Conservation (phyloP, 1,139 yeast species). For the Pichia sp. region DNA sequence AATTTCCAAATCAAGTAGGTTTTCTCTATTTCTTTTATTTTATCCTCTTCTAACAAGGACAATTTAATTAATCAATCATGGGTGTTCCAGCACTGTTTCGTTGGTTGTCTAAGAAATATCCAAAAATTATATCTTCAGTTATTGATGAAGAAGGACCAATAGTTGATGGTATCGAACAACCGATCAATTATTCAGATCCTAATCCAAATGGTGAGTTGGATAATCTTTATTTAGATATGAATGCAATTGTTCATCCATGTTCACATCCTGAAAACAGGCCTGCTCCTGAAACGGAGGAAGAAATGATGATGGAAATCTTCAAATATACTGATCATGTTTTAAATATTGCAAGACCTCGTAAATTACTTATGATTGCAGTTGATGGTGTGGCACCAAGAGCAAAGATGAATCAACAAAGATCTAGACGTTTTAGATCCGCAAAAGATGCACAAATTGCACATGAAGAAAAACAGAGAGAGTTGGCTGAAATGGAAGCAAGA, state of each 20-base stretch:
- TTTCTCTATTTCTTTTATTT: no score
- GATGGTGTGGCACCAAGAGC: conserved; percentile 99
- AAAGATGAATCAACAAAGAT: conserved; percentile 96
- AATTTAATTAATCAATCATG: conserved; percentile 27
- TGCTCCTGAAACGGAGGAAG: conserved; percentile 90
- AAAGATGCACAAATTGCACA: conserved; percentile 74
- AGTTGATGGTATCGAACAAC: conserved; percentile 54
- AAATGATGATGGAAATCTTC: conserved; percentile 87
- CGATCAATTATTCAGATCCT: conserved; percentile 63
- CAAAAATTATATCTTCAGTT: conserved; percentile 89
- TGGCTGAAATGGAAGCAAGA: conserved; percentile 45
- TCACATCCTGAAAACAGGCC: conserved; percentile 94
- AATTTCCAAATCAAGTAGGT: no score
- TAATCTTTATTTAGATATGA: conserved; percentile 88
- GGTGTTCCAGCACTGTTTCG: conserved; percentile 97
- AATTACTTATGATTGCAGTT: conserved; percentile 86
- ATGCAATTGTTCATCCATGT: conserved; percentile 96
- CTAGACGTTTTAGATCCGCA: conserved; percentile 93
- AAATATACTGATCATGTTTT: conserved; percentile 84
- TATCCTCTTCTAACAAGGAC: not conserved
- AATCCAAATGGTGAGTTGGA: conserved; percentile 96
- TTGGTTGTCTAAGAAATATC: conserved; percentile 91
- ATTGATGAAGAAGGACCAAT: conserved; percentile 60
- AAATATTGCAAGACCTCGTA: conserved; percentile 91
- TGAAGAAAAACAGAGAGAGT: conserved; percentile 52